phyloP scores from a whole-genome alignment of 2,329 filamentous ascomycete genomes.

The Leptographium flavum region DNA sequence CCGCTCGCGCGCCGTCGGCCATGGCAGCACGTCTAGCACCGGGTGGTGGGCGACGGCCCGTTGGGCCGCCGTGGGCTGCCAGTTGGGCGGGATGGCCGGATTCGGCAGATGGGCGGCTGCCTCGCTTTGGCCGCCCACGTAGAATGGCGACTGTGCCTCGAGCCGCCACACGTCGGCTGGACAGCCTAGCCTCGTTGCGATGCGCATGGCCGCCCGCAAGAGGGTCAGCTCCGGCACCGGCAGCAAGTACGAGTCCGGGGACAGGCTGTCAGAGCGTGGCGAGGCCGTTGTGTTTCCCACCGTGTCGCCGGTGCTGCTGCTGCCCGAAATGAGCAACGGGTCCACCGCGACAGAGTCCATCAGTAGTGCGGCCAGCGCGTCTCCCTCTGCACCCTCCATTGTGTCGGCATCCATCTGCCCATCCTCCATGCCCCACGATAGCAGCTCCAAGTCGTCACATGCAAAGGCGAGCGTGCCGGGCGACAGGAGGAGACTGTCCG shows the following conservation, averaged over 20 bases:
- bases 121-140: constrained; percentile 16
- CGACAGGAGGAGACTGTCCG: no score
- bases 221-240: constrained; percentile 33
- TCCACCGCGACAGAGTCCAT: no score
- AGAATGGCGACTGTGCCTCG: constrained; percentile 31
- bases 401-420: no score
- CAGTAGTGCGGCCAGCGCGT: no score
- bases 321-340: no score
- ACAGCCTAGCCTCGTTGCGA: constrained; percentile 31
- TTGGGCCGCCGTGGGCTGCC: constrained; percentile 37
- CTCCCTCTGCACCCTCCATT: no score
- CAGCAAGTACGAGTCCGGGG: constrained; percentile 31
- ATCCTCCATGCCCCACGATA: no score
- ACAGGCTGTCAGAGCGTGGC: background rate
- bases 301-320: no score
- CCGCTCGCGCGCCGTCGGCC: constrained; percentile 24
- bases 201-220: constrained; percentile 29
- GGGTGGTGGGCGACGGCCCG: constrained; percentile 39
- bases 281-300: no score
- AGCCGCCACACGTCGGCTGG: constrained; percentile 29
- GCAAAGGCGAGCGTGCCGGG: no score
- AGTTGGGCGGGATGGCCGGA: constrained; percentile 24
- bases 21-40: constrained; percentile 41
- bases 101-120: no score
- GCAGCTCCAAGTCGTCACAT: no score